phyloP scores from a whole-genome alignment of 116 monocot genomes.

The Cymodocea nodosa region DNA sequence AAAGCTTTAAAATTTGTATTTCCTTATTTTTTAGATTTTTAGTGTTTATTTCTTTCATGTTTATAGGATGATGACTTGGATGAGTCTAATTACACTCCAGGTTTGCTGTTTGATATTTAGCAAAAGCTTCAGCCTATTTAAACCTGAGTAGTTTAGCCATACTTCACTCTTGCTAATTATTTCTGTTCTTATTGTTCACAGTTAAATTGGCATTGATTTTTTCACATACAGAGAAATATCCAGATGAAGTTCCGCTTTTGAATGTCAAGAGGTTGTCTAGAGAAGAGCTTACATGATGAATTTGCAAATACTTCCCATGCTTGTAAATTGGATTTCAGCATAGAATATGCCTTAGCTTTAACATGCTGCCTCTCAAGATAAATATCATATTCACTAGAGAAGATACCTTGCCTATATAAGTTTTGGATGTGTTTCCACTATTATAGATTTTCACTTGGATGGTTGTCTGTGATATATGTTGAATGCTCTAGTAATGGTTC shows the following conservation, averaged over 20 bases:
- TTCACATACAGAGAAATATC: slow-evolving; percentile 85
- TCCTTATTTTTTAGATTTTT: neutral
- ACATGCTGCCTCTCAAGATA: no score
- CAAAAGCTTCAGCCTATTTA: neutral
- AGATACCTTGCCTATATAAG: no score
- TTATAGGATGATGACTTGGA: slow-evolving; percentile 70
- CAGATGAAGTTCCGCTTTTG: slow-evolving; percentile 87
- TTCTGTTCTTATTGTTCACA: slow-evolving; percentile 29
- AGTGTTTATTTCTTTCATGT: neutral
- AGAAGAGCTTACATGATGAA: neutral
- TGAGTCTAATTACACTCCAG: slow-evolving; percentile 59
- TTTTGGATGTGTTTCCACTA: no score
- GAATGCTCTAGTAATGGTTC: neutral
- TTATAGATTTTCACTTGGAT: no score
- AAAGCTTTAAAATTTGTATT: neutral
- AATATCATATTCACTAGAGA: no score
- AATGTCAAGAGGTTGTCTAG: slow-evolving; percentile 67
- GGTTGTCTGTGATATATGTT: no score
- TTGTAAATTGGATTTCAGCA: no score
- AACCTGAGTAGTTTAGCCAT: neutral
- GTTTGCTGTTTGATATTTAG: slow-evolving; percentile 17
- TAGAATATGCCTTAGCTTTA: no score
- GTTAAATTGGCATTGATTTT: slow-evolving; percentile 85
- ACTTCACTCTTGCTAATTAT: no score
- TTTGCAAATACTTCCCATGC: no score